Base-by-base conservation (phyloP, 352 stramenopile genomes). In the Globisporangium alternatum region DNA sequence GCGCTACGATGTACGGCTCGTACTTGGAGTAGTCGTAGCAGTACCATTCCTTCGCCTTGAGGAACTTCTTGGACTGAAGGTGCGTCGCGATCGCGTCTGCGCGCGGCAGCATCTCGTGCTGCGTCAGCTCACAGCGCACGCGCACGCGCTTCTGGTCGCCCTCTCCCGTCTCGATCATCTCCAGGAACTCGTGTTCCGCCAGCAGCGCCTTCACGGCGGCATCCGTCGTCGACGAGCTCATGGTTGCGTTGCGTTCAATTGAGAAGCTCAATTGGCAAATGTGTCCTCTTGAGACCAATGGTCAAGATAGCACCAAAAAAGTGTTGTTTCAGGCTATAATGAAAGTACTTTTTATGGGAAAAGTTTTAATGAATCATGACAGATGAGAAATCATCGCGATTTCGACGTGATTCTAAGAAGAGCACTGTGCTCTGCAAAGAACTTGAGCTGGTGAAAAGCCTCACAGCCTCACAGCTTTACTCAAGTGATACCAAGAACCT, bases 1-100 rank as follows among this genome's bases (percentile, higher is more conserved):
- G 87, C 49, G 80, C 55, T 25, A 96, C 86, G 60, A 97, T 95
- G 66, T 95, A 93, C 61, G 90, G 90, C 71, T 93, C 87, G 78
- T 97, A 97, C 80, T 96, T 75, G 55, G 82, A 88, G 78, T 93
- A 97, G 72, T 97, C 89, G 71, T 90, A 77, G 70, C 77, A 93
- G 70, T 97, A 97, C 88, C 86, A 93, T 72, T 93, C 82, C 52
- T 84, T 83, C 6, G 84, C 80, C 65, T 96, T 94, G 31, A 75
- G 22, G 63, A 92, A 91, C 62, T 89, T 90, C 71, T 95, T 96
- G 45, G 80, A 89, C 56, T 78, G 69, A 28, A 94, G 56, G 64
- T 95, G 77, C 65, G 75, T 60, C 63, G 83, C 70, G 48, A 96
- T 88, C 17, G 77, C 66, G 43, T 90, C 77, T 12, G 72, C 74